These are phyloP conservation scores for Silene uniflora DNA, from an alignment of 148 eudicot species.

Conservation along the genomic window DNA sequence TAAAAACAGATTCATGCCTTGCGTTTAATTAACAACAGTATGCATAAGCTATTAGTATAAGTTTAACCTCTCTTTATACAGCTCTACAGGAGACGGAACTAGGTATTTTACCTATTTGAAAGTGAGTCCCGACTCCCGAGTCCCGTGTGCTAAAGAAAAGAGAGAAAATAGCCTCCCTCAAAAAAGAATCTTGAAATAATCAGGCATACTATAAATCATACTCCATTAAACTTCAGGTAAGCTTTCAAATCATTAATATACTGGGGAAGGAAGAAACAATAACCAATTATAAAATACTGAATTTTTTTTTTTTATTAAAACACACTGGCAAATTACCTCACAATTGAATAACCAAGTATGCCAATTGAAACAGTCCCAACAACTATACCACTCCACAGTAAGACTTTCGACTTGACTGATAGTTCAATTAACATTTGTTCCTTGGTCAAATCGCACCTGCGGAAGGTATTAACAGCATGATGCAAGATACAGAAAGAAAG, in stretches of 20 bases:
- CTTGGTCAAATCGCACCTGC: conserved; percentile 74
- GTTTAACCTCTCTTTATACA: no score
- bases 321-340: conserved; percentile 39
- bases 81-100: no score
- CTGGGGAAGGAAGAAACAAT: not conserved
- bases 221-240: not conserved
- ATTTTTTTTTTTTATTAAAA: no score
- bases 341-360: conserved; percentile 57
- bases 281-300: not conserved
- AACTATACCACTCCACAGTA: conserved; percentile 66
- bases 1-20: no score
- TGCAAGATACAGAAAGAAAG: not conserved
- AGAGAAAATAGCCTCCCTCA: no score
- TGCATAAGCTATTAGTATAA: no score
- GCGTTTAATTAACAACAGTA: no score
- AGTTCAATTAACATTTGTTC: conserved; percentile 68
- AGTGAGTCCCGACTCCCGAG: no score
- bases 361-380: conserved; percentile 67
- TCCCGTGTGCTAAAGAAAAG: no score
- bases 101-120: no score
- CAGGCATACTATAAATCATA: not conserved
- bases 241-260: not conserved
- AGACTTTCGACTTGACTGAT: conserved; percentile 45
- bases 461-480: conserved; percentile 5
- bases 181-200: not conserved